These are phyloP conservation scores for Ashbya aceris DNA, from an alignment of 1,139 yeast species.

Conservation along the genomic window DNA sequence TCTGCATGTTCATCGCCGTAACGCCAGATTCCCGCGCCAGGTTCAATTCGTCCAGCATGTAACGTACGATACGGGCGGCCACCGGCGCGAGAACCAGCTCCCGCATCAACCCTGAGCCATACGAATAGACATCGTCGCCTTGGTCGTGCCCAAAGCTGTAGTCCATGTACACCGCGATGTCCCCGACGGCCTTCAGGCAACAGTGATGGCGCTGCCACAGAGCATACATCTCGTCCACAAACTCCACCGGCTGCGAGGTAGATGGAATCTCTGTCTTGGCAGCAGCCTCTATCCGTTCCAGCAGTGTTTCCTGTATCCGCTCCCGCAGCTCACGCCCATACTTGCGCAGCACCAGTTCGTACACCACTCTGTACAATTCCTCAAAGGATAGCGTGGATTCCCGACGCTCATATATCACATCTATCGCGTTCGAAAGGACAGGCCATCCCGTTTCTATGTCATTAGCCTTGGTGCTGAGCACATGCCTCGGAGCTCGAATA, in stretches of 20 bases:
- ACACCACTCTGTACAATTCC: slow-evolving; percentile 73
- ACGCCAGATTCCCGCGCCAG: slow-evolving; percentile 21
- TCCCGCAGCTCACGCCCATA: slow-evolving; percentile 63
- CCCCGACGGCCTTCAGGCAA: slow-evolving; percentile 74
- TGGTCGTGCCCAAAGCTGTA: slow-evolving; percentile 53
- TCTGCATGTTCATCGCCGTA: slow-evolving; percentile 22
- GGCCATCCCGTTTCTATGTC: slow-evolving; percentile 51
- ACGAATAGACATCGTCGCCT: slow-evolving; percentile 66
- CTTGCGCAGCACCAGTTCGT: slow-evolving; percentile 67
- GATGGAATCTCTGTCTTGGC: slow-evolving; percentile 17
- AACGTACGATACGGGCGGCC: slow-evolving; percentile 9
- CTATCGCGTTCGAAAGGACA: slow-evolving; percentile 61
- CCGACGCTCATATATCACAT: slow-evolving; percentile 64
- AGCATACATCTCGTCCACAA: slow-evolving; percentile 39
- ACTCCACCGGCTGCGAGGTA: slow-evolving; percentile 24
- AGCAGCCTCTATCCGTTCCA: slow-evolving; percentile 38
- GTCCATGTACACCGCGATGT: slow-evolving; percentile 77
- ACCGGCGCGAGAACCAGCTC: slow-evolving; percentile 33
- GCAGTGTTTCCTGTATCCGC: slow-evolving; percentile 45
- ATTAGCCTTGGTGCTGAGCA: slow-evolving; percentile 16
- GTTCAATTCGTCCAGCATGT: slow-evolving; percentile 16
- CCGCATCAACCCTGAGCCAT: slow-evolving; percentile 57
- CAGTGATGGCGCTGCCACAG: slow-evolving; percentile 73
- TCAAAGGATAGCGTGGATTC: slow-evolving; percentile 77
- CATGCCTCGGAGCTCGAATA: slow-evolving; percentile 67